These are phyloP conservation scores for Gracilaria domingensis DNA, from an alignment of 23 red algal genomes.

Conservation along the genomic window DNA sequence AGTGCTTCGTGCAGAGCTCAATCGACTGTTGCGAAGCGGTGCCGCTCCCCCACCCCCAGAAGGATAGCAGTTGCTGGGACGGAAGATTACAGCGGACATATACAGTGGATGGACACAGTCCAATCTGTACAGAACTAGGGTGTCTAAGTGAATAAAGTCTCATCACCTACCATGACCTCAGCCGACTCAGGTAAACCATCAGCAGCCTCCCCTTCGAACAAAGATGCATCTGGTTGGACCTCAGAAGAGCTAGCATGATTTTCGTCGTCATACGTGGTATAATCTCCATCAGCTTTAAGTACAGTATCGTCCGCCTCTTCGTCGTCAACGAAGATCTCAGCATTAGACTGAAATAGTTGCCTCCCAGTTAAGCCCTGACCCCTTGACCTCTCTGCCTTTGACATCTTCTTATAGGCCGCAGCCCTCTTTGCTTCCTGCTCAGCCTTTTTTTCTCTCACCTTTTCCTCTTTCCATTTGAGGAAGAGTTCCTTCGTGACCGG, in stretches of 20 bases:
- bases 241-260: conserved; percentile 1
- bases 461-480: conserved; percentile 82
- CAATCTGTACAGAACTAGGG: conserved; percentile 12
- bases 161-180: conserved; percentile 63
- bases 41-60: conserved; percentile 45
- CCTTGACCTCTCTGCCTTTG: conserved; percentile 59
- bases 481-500: conserved; percentile 94
- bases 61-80: neutral
- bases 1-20: conserved; percentile 48
- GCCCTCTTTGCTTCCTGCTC: conserved; percentile 59
- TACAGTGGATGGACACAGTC: neutral
- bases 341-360: conserved; percentile 84
- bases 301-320: conserved; percentile 83
- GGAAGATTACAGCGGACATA: neutral
- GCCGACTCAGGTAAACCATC: neutral
- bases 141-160: conserved; percentile 59
- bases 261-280: conserved; percentile 40
- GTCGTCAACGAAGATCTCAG: conserved; percentile 97
- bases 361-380: conserved; percentile 86
- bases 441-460: conserved; percentile 50
- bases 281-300: conserved; percentile 48
- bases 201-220: conserved; percentile 56
- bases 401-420: conserved; percentile 54
- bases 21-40: conserved; percentile 40
- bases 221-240: conserved; percentile 48